Conservation (phyloP, 371 early-diverging fungal genomes). For the Polyrhizophydium stewartii region DNA sequence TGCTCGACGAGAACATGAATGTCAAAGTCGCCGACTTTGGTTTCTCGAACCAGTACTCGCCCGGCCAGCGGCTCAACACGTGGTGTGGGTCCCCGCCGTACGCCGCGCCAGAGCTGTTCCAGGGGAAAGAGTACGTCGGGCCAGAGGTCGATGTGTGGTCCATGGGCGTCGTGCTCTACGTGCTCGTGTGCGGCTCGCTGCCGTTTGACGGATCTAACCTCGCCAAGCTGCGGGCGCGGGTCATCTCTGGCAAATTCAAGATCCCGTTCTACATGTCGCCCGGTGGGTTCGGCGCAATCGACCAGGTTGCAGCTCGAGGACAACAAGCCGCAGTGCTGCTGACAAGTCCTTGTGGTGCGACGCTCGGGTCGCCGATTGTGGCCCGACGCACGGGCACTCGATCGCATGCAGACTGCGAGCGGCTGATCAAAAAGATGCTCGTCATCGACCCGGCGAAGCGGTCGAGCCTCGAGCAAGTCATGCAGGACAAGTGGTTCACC, state of each 20-base stretch:
- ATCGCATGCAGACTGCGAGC: constrained; percentile 35
- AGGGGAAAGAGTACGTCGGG: constrained; percentile 49
- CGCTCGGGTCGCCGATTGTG: too few relatives aligned
- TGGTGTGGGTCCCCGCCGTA: constrained; percentile 69
- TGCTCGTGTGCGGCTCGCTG: constrained; percentile 44
- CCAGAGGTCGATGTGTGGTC: constrained; percentile 63
- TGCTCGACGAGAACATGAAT: constrained; percentile 47
- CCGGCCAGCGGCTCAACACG: constrained; percentile 55
- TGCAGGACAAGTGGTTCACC: constrained; percentile 46
- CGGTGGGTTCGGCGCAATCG: constrained; percentile 31
- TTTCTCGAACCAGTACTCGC: constrained; percentile 60
- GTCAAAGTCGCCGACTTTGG: constrained; percentile 73
- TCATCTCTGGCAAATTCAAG: constrained; percentile 45
- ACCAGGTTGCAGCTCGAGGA: too few relatives aligned
- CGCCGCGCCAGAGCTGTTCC: constrained; percentile 54
- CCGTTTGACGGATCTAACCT: constrained; percentile 53
- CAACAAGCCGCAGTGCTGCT: too few relatives aligned
- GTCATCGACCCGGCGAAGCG: constrained; percentile 45
- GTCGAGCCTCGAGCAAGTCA: constrained; percentile 39
- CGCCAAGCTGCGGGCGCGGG: constrained; percentile 39
- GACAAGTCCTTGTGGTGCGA: too few relatives aligned
- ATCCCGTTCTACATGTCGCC: constrained; percentile 53
- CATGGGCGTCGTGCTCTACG: constrained; percentile 56
- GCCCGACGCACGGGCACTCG: too few relatives aligned
- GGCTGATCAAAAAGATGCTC: constrained; percentile 44